Conservation (phyloP, 2,329 filamentous ascomycete genomes). For the Cladophialophora chaetospira region DNA sequence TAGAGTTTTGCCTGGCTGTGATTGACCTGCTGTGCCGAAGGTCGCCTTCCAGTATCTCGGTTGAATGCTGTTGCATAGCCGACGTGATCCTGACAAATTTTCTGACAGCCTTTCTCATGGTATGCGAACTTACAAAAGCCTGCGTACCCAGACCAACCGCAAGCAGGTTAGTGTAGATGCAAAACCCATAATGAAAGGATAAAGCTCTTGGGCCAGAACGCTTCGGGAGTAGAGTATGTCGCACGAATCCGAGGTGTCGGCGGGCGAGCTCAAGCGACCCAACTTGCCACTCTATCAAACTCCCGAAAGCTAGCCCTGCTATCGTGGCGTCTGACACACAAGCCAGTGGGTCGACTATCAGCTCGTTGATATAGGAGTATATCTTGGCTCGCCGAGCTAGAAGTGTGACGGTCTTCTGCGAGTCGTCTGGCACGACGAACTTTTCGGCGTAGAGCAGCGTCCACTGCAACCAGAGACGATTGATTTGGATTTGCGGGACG, state of each 20-base stretch:
- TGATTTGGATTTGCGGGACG: neutral
- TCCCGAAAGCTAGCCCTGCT: neutral
- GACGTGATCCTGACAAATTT: neutral
- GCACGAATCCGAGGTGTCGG: neutral
- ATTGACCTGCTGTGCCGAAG: neutral
- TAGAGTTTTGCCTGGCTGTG: neutral
- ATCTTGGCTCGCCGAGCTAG: neutral
- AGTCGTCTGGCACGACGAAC: neutral
- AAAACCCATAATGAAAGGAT: neutral
- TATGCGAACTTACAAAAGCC: neutral
- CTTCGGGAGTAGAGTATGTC: neutral
- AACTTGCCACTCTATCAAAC: neutral
- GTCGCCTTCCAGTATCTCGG: neutral
- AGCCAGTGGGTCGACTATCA: neutral
- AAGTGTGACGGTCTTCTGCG: neutral
- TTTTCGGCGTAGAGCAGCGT: neutral
- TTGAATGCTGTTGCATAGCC: neutral
- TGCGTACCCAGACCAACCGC: neutral
- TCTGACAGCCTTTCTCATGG: neutral
- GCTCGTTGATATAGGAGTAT: neutral
- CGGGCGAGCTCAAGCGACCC: neutral
- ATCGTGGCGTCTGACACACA: neutral
- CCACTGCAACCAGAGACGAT: neutral
- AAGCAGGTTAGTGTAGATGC: neutral
- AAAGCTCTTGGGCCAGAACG: neutral